Evolutionary conservation across 257 asterid species (phyloP).

Genomic region (Ilex asprella): DNA sequence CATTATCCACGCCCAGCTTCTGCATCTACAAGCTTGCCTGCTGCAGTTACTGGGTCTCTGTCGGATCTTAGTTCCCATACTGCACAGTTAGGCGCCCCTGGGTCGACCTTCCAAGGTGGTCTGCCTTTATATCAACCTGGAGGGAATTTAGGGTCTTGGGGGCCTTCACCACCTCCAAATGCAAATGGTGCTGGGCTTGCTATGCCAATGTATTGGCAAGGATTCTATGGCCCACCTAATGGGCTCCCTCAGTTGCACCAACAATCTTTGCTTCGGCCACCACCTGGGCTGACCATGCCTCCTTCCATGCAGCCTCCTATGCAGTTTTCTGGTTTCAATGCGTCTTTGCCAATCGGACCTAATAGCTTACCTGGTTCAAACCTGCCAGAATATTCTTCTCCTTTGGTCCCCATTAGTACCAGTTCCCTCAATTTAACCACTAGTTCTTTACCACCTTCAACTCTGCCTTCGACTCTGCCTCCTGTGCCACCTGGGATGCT

Average conservation of each 20-base stretch:
- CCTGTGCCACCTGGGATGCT: constrained; percentile 40
- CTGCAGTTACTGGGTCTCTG: constrained; percentile 47
- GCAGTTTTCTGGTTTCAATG: constrained; percentile 59
- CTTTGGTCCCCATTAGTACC: constrained; percentile 35
- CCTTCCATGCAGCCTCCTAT: constrained; percentile 68
- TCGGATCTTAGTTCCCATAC: constrained; percentile 54
- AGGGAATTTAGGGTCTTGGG: constrained; percentile 84
- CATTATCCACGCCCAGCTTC: constrained; percentile 68
- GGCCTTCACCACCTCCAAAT: constrained; percentile 63
- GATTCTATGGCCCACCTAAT: constrained; percentile 78
- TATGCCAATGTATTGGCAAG: constrained; percentile 97
- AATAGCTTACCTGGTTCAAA: constrained; percentile 41
- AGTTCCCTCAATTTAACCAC: constrained; percentile 39
- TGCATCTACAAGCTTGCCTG: constrained; percentile 57
- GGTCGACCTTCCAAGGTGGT: constrained; percentile 55
- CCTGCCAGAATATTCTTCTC: constrained; percentile 49
- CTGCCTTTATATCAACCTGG: constrained; percentile 89
- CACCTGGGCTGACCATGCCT: constrained; percentile 66
- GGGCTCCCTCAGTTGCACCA: constrained; percentile 75
- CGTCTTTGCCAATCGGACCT: constrained; percentile 46
- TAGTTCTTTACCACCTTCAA: constrained; percentile 39
- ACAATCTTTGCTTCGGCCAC: constrained; percentile 77
- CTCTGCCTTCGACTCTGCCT: constrained; percentile 44
- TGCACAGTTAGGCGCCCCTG: constrained; percentile 61
- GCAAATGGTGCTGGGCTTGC: constrained; percentile 59